These are phyloP conservation scores for Zoysia japonica DNA, from an alignment of 176 grass and related monocot genomes.

Conservation along the genomic window DNA sequence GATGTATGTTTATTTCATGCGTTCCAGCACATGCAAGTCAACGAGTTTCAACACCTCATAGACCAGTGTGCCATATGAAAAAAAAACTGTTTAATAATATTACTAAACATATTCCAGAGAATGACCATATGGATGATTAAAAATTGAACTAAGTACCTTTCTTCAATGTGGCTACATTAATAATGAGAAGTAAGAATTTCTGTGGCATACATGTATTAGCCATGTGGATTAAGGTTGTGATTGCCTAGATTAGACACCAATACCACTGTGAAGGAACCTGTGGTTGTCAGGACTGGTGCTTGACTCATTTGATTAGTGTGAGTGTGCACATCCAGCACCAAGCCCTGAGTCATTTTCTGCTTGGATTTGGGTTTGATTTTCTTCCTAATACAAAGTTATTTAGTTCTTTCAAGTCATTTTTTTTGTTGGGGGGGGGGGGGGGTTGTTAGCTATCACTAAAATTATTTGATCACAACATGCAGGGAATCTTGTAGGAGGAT, in stretches of 20 bases:
- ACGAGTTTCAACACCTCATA: not conserved
- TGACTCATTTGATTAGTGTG: not conserved
- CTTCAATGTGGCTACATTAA: not conserved
- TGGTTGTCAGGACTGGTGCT: not conserved
- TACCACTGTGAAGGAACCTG: slow-evolving; percentile 14
- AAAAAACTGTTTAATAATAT: slow-evolving; percentile 1
- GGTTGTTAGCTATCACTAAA: not conserved
- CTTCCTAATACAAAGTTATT: not conserved
- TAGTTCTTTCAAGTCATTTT: not conserved
- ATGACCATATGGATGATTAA: not conserved
- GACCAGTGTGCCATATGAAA: not conserved
- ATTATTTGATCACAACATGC: not conserved
- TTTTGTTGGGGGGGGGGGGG: not conserved
- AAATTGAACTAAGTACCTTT: slow-evolving; percentile 1
- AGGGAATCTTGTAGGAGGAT: slow-evolving; percentile 2
- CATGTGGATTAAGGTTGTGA: not conserved
- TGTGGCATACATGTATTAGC: slow-evolving; percentile 8
- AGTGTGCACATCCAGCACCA: not conserved
- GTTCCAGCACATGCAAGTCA: slow-evolving; percentile 28
- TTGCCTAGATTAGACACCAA: slow-evolving; percentile 9
- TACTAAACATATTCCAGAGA: slow-evolving; percentile 18
- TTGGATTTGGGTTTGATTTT: not conserved
- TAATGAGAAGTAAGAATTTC: not conserved
- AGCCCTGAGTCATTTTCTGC: not conserved
- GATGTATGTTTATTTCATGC: slow-evolving; percentile 22